A percentile compares a stretch with the other conserved stretches of the same genome.
These are phyloP conservation scores for Leptoxyphium fumago DNA, from an alignment of 2,329 filamentous ascomycete genomes.

Conservation along the genomic window DNA sequence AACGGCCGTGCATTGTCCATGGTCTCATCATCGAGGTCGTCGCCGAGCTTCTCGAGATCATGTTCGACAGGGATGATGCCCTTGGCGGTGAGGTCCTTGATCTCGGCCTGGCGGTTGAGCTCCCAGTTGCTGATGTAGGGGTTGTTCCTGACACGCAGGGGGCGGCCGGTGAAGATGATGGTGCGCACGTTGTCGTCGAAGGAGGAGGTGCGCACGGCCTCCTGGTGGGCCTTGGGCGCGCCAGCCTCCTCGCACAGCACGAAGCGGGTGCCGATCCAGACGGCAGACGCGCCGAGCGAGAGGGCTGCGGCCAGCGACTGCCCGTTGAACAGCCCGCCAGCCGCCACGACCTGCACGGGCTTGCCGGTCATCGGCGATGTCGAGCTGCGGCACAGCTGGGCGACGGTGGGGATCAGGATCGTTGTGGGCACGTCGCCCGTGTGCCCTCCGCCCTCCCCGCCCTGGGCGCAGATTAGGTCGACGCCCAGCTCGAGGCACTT, in stretches of 20 bases:
- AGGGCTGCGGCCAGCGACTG: constrained; percentile 78
- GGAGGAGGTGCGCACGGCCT: constrained; percentile 77
- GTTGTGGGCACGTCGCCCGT: constrained; percentile 76
- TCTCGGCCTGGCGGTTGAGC: constrained; percentile 74
- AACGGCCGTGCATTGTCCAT: constrained; percentile 85
- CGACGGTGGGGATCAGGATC: constrained; percentile 83
- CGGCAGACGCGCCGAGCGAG: constrained; percentile 80
- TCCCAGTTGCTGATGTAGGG: constrained; percentile 94
- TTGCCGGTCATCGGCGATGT: constrained; percentile 77
- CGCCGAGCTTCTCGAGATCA: constrained; percentile 71
- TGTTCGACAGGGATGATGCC: constrained; percentile 87
- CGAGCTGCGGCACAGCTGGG: constrained; percentile 62
- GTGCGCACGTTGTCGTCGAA: constrained; percentile 96
- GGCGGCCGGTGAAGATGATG: constrained; percentile 95
- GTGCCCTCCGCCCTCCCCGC: constrained; percentile 80
- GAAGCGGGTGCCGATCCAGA: constrained; percentile 96
- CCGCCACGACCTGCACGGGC: constrained; percentile 82
- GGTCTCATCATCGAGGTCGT: constrained; percentile 57
- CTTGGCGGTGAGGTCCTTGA: constrained; percentile 80
- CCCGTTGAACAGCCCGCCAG: constrained; percentile 87
- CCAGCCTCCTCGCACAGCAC: constrained; percentile 88
- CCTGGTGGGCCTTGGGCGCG: constrained; percentile 84
- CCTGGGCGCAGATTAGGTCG: constrained; percentile 97
- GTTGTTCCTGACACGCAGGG: constrained; percentile 85
- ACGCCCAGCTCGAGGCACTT: constrained; percentile 87